Evolutionary conservation across 768 basidiomycete species (phyloP), one percentile per base, ranked within the genome.

Genomic region (Hysterangium stoloniferum): DNA sequence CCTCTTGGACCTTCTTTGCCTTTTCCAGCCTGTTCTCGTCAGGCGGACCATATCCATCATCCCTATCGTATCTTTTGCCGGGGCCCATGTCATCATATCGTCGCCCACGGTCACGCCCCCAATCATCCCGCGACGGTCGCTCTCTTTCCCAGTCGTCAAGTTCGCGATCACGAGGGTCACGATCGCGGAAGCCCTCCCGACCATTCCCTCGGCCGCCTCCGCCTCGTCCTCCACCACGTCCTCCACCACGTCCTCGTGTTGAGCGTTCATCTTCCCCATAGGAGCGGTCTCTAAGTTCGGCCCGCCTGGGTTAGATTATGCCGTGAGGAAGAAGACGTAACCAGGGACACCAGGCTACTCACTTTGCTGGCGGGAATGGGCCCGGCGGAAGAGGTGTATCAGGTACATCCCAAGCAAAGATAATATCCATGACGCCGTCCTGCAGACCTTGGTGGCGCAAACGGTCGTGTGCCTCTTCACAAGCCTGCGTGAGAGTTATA

Each of bases 401-500:
- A 5, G 70, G 73, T 11, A 76, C 71, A 52, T 97, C 92, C 85
- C 89, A 95, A 28, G 85, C 85, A 57, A 86, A 89, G 0, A 78
- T 71, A 38, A 97, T 82, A 48, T 94, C 88, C 79, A 96, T 84
- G 1, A 84, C 79, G 12, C 96, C 93, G 59, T 92, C 91, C 61
- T 86, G 85, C 46, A 79, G 66, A 1, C 82, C 76, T 66, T 87
- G 80, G 52, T 88, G 84, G 43, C 89, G 76, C 54, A 96, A 69
- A 17, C 81, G 72, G 59, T 96, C 90, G 56, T 78, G 81, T 0
- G 93, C 85, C 57, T 87, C 80, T 28, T 81, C 81, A 50, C 81
- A 82, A 20, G 84, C 88, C 82, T 91, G 13, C 24, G 19, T 24
- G 36, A 59, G 11, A 63, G 56, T 53, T 31, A 52, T 28, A 28